Conservation (phyloP, 2,329 filamentous ascomycete species). For the Venturia aucupariae region DNA sequence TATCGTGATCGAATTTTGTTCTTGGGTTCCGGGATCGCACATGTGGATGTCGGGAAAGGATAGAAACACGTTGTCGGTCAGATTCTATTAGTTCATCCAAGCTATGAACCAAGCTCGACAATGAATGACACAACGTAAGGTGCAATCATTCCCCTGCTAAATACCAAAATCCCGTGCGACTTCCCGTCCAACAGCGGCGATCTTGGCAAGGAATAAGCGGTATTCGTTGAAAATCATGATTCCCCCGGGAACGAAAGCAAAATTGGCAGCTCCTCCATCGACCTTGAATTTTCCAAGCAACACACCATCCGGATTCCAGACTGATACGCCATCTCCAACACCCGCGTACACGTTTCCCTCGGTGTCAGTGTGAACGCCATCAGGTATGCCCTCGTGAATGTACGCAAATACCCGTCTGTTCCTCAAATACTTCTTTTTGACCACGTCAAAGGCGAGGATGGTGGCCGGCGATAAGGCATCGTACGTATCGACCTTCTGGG, state of each 20-base stretch:
- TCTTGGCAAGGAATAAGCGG: conserved; percentile 27
- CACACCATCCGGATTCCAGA: conserved; percentile 42
- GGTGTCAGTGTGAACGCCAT: conserved; percentile 48
- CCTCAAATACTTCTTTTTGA: conserved; percentile 26
- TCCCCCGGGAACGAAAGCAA: conserved; percentile 28
- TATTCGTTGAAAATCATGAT: conserved; percentile 28
- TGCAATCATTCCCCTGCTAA: too few relatives aligned
- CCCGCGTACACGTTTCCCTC: conserved; percentile 48
- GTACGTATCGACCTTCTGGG: conserved; percentile 20
- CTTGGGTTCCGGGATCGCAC: too few relatives aligned
- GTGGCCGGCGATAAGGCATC: conserved; percentile 33
- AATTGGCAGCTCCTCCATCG: conserved; percentile 30
- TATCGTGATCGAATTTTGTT: too few relatives aligned
- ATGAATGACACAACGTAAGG: not conserved
- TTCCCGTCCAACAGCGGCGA: conserved; percentile 28
- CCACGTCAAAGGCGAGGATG: conserved; percentile 36
- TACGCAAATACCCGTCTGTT: conserved; percentile 46
- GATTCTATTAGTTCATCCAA: too few relatives aligned
- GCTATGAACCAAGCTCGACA: too few relatives aligned
- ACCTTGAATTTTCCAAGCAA: conserved; percentile 50
- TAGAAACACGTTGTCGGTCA: too few relatives aligned
- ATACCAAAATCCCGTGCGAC: conserved; percentile 27
- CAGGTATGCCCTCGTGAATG: conserved; percentile 44
- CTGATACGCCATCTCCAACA: conserved; percentile 45
- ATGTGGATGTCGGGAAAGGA: too few relatives aligned